phyloP scores from a whole-genome alignment of 2,329 filamentous ascomycete species.

The Exophiala mesophila region DNA sequence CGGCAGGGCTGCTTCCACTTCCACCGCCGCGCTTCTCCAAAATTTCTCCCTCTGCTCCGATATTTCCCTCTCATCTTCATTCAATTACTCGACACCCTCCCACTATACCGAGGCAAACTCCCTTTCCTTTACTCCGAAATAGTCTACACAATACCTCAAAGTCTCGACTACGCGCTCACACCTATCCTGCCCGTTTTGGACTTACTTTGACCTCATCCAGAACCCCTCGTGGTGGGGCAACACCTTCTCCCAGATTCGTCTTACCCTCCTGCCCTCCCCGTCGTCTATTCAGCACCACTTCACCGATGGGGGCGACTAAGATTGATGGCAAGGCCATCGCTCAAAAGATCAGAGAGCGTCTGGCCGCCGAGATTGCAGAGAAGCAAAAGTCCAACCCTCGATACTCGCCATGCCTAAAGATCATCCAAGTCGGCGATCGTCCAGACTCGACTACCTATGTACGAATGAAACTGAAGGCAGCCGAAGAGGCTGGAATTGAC shows the following conservation, averaged over 20 bases:
- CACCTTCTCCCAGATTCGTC: conserved; percentile 15
- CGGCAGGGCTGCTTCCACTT: neutral
- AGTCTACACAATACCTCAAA: neutral
- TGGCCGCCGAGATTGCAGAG: conserved; percentile 74
- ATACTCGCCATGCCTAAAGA: conserved; percentile 85
- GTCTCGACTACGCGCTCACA: conserved; percentile 4
- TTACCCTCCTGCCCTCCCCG: conserved; percentile 22
- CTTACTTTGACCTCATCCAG: neutral
- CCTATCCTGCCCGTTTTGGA: too few species aligned
- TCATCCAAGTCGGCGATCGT: conserved; percentile 93
- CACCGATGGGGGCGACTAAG: conserved; percentile 77
- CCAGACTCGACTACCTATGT: conserved; percentile 97
- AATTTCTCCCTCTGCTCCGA: conserved; percentile 13
- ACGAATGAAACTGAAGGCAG: conserved; percentile 98
- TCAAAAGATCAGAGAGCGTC: conserved; percentile 77
- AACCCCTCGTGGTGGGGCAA: conserved; percentile 1
- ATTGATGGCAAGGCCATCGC: conserved; percentile 96
- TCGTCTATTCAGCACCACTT: conserved; percentile 46
- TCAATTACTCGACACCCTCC: neutral
- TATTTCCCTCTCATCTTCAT: conserved; percentile 9
- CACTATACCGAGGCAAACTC: neutral
- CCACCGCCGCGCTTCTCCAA: conserved; percentile 13
- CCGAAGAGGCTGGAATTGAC: conserved; percentile 85
- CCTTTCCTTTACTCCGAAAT: neutral
- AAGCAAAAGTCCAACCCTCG: conserved; percentile 78